Conservation (phyloP, 2,329 filamentous ascomycete species). For the Cercospora berteroae region DNA sequence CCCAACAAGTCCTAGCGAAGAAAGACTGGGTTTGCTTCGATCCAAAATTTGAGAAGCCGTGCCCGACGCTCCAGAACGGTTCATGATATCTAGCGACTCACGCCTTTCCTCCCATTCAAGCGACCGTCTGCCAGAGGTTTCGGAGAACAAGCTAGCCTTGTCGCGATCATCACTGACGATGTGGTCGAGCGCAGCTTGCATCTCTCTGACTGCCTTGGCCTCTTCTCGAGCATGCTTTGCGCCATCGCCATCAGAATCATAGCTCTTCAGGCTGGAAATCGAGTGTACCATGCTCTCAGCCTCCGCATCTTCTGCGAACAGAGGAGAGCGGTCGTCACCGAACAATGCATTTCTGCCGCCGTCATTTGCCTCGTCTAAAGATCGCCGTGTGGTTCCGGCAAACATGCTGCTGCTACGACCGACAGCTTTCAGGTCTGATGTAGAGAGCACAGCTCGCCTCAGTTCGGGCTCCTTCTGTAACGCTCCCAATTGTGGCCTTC, state of each 20-base stretch:
- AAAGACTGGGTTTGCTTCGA: conserved; percentile 74
- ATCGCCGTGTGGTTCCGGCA: conserved; percentile 52
- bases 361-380: conserved; percentile 64
- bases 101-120: conserved; percentile 37
- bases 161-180: conserved; percentile 80
- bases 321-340: conserved; percentile 69
- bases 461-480: conserved; percentile 48
- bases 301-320: conserved; percentile 74
- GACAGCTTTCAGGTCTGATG: conserved; percentile 55
- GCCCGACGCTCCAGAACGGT: conserved; percentile 15
- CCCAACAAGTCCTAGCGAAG: conserved; percentile 86
- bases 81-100: conserved; percentile 20
- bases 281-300: conserved; percentile 74
- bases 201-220: conserved; percentile 80
- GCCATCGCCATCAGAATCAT: conserved; percentile 68
- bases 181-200: conserved; percentile 86
- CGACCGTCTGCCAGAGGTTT: conserved; percentile 57
- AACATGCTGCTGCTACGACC: conserved; percentile 22
- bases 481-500: conserved; percentile 26
- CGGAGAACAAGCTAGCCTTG: conserved; percentile 64
- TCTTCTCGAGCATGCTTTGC: conserved; percentile 59
- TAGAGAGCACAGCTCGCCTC: conserved; percentile 59
- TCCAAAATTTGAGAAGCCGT: conserved; percentile 44
- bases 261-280: conserved; percentile 74
- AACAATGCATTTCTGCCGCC: conserved; percentile 55